These are phyloP conservation scores for Ceriops tagal DNA, from an alignment of 345 rosid species.

Conservation along the genomic window DNA sequence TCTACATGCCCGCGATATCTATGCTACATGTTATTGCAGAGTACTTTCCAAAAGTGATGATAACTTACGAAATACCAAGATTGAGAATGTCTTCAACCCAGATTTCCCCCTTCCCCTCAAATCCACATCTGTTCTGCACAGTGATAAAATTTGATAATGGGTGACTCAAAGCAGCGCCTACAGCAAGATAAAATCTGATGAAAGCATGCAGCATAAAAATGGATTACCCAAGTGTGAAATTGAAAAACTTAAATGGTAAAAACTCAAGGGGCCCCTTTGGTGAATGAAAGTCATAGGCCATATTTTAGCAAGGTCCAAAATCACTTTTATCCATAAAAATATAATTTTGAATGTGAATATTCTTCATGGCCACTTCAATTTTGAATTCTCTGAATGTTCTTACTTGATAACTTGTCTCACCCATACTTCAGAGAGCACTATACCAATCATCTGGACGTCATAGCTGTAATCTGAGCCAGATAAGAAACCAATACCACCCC, in stretches of 20 bases:
- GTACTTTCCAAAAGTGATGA: not conserved
- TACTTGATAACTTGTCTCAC: not conserved
- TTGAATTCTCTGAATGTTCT: not conserved
- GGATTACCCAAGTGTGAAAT: not conserved
- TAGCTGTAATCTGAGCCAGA: not conserved
- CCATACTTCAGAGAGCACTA: not conserved
- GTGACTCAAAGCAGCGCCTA: not conserved
- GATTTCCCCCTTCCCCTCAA: constrained; percentile 81
- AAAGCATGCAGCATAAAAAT: not conserved
- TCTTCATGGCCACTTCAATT: not conserved
- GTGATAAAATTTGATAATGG: constrained; percentile 14
- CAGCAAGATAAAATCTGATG: not conserved
- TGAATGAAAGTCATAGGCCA: not conserved
- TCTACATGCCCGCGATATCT: not conserved
- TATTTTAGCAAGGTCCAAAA: not conserved
- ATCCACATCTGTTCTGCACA: constrained; percentile 91
- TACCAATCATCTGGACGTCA: too few species aligned
- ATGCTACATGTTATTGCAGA: not conserved
- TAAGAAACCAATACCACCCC: not conserved
- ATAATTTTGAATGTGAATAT: not conserved
- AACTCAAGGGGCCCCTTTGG: not conserved
- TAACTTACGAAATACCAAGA: constrained; percentile 90
- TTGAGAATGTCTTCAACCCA: constrained; percentile 95
- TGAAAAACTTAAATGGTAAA: not conserved
- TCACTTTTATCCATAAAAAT: not conserved